phyloP scores from a whole-genome alignment of 2,329 filamentous ascomycete species.

The Diaporthe caulivora region DNA sequence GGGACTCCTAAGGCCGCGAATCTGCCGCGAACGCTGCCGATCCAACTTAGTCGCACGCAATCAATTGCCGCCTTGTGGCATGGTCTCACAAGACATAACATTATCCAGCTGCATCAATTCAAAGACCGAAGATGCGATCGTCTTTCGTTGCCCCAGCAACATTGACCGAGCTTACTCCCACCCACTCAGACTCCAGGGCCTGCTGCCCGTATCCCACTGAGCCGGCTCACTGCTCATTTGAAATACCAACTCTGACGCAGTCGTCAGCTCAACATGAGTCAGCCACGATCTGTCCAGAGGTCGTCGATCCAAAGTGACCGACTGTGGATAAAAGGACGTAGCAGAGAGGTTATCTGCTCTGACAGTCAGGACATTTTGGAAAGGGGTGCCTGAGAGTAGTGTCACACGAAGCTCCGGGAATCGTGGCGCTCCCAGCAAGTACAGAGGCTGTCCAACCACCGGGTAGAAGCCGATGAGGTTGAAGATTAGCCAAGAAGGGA shows the following conservation, averaged over 20 bases:
- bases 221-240: conserved; percentile 30
- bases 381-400: conserved; percentile 18
- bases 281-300: conserved; percentile 32
- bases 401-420: conserved; percentile 46
- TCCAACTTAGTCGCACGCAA: background rate
- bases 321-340: conserved; percentile 25
- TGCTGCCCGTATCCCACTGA: conserved; percentile 29
- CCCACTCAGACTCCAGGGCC: conserved; percentile 36
- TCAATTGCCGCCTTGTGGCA: background rate
- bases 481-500: conserved; percentile 64
- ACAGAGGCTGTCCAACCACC: conserved; percentile 59
- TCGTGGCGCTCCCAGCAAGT: conserved; percentile 59
- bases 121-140: too few relatives aligned
- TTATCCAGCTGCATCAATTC: background rate
- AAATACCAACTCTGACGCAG: conserved; percentile 22
- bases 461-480: conserved; percentile 63
- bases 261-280: conserved; percentile 26
- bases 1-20: background rate
- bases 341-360: conserved; percentile 25
- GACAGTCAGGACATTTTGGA: conserved; percentile 22
- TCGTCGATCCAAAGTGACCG: conserved; percentile 6
- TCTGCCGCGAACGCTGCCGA: background rate
- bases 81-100: background rate
- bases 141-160: background rate
- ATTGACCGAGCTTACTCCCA: background rate